These are phyloP conservation scores for Colletotrichum orbiculare DNA, from an alignment of 2,329 filamentous ascomycete species.

Conservation along the genomic window DNA sequence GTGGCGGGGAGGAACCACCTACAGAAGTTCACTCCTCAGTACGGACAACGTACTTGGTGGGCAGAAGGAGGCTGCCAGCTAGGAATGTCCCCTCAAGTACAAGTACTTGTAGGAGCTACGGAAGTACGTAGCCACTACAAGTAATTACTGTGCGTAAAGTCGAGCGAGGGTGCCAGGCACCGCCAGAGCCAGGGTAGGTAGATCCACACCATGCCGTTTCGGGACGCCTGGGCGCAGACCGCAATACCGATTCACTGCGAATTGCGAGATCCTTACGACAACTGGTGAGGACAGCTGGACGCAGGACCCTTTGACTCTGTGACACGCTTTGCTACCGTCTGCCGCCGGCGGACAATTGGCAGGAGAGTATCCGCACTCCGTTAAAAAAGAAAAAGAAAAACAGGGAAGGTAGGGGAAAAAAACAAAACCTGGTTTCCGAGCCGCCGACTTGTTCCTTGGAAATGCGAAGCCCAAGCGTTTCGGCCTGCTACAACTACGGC, in stretches of 20 bases:
- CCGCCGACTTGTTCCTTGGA: constrained; percentile 18
- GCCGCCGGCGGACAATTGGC: neutral
- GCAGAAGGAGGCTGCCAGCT: too few relatives aligned
- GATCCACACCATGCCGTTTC: constrained; percentile 13
- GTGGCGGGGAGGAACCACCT: too few relatives aligned
- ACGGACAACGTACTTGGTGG: too few relatives aligned
- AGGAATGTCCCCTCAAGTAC: too few relatives aligned
- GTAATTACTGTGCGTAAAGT: too few relatives aligned
- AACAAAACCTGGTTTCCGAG: constrained; percentile 12
- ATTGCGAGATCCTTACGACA: constrained; percentile 26
- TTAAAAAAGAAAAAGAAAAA: neutral
- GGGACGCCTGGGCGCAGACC: constrained; percentile 2
- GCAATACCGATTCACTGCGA: constrained; percentile 28
- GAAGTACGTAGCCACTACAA: too few relatives aligned
- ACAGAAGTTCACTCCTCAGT: too few relatives aligned
- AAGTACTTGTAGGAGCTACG: too few relatives aligned
- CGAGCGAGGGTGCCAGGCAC: too few relatives aligned
- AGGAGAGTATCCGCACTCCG: too few relatives aligned
- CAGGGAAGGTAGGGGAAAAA: neutral
- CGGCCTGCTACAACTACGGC: neutral
- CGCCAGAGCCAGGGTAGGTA: neutral
- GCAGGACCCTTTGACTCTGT: constrained; percentile 30
- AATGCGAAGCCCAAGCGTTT: constrained; percentile 17
- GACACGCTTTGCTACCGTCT: constrained; percentile 10
- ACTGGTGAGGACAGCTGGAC: constrained; percentile 14